A percentile compares a stretch with the other conserved stretches of the same genome.
Evolutionary conservation across 2,329 filamentous ascomycete species (phyloP).

Genomic region (Ceratocystis alfenasii): DNA sequence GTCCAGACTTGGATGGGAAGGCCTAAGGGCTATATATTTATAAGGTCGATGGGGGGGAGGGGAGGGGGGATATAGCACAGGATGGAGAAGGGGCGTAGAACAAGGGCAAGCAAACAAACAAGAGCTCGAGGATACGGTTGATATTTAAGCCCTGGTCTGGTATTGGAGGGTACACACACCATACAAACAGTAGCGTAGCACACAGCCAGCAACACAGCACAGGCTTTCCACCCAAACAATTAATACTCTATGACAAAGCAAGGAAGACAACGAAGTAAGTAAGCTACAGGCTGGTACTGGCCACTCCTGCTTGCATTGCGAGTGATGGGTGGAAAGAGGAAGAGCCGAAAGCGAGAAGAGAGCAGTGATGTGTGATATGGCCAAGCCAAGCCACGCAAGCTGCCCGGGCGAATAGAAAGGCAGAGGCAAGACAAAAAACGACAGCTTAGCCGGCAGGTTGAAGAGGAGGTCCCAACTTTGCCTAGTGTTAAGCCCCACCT

Average conservation of each 20-base stretch:
- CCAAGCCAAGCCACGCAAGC: constrained; percentile 10
- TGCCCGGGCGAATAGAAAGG: neutral
- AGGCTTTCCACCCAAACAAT: neutral
- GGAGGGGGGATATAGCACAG: neutral
- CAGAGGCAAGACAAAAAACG: neutral
- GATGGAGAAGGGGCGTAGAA: neutral
- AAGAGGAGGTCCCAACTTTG: neutral
- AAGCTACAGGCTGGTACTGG: neutral
- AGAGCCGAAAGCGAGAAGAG: neutral
- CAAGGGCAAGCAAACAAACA: neutral
- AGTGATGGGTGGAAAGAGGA: neutral
- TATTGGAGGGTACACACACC: too few relatives aligned
- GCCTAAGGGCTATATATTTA: neutral
- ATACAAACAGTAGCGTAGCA: too few relatives aligned
- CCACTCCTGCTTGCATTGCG: neutral
- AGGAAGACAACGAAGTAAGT: neutral
- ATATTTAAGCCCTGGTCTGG: constrained; percentile 1
- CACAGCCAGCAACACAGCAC: neutral
- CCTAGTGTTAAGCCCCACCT: neutral
- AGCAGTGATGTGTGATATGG: neutral
- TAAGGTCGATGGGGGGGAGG: neutral
- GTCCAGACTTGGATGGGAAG: neutral
- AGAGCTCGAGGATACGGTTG: neutral
- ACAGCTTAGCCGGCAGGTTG: neutral
- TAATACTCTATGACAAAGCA: neutral